Percentiles rank a stretch among this genome's conserved stretches.
Evolutionary conservation across 306 rosid genomes (phyloP).

Genomic region (Cicer bijugum): DNA sequence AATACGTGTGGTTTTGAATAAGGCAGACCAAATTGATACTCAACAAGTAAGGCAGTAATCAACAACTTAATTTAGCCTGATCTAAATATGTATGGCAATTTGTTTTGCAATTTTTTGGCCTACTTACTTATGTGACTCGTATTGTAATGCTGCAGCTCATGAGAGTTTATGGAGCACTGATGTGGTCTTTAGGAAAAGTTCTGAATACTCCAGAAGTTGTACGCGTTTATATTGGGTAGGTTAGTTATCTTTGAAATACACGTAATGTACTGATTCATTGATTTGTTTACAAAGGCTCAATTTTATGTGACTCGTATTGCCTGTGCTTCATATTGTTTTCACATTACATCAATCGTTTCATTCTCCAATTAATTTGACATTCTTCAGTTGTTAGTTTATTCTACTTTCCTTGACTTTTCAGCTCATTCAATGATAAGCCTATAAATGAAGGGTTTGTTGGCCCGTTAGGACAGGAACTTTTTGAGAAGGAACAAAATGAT

Average conservation of each 20-base stretch:
- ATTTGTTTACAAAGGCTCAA: slow-evolving; percentile 12
- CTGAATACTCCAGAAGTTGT: slow-evolving; percentile 86
- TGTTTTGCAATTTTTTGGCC: slow-evolving; percentile 5
- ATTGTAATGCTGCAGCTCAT: slow-evolving; percentile 61
- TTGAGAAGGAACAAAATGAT: slow-evolving; percentile 84
- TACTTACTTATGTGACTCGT: slow-evolving; percentile 9
- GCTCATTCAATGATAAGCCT: slow-evolving; percentile 90
- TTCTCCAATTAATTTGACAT: slow-evolving; percentile 27
- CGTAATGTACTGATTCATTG: slow-evolving; percentile 13
- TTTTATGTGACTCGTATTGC: background rate
- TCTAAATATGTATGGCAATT: background rate
- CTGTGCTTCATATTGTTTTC: slow-evolving; percentile 29
- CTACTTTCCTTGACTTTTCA: slow-evolving; percentile 38
- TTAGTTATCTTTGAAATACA: slow-evolving; percentile 29
- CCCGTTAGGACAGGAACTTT: slow-evolving; percentile 78
- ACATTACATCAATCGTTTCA: background rate
- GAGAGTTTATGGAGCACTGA: slow-evolving; percentile 98
- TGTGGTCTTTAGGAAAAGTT: slow-evolving; percentile 98
- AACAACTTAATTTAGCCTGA: background rate
- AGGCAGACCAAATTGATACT: slow-evolving; percentile 98
- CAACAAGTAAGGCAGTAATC: slow-evolving; percentile 71
- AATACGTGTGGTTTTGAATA: slow-evolving; percentile 93
- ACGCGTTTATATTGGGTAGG: slow-evolving; percentile 94
- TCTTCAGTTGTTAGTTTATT: slow-evolving; percentile 20
- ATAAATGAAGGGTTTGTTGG: slow-evolving; percentile 65